phyloP scores from a whole-genome alignment of 495 filamentous ascomycete species.

The Penicillium cataractarum region DNA sequence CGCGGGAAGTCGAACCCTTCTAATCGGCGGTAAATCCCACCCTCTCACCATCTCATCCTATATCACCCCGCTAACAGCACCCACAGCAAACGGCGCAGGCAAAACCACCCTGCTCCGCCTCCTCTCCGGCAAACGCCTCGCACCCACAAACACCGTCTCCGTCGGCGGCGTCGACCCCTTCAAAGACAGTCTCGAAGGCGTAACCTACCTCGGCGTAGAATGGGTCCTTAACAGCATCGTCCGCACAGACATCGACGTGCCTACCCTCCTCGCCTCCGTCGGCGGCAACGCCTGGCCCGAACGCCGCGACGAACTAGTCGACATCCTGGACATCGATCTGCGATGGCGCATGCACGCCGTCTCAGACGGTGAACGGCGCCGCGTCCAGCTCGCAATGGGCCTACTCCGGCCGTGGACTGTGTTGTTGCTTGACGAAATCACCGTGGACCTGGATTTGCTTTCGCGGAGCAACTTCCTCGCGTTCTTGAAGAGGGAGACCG shows the following conservation, averaged over 20 bases:
- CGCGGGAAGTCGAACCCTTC: slow-evolving; percentile 78
- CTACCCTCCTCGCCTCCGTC: slow-evolving; percentile 79
- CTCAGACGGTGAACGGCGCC: slow-evolving; percentile 83
- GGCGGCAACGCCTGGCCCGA: slow-evolving; percentile 82
- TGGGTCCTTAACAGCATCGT: slow-evolving; percentile 99
- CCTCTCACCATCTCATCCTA: too few relatives aligned
- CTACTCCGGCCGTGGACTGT: slow-evolving; percentile 91
- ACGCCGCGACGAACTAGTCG: slow-evolving; percentile 82
- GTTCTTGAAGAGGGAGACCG: slow-evolving; percentile 87
- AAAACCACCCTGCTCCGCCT: slow-evolving; percentile 94
- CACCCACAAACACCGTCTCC: slow-evolving; percentile 69
- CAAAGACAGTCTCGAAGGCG: slow-evolving; percentile 81
- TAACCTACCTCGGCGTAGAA: slow-evolving; percentile 95
- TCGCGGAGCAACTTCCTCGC: slow-evolving; percentile 80
- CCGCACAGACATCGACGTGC: slow-evolving; percentile 89
- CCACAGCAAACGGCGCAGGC: slow-evolving; percentile 86
- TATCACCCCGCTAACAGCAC: too few relatives aligned
- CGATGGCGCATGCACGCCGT: slow-evolving; percentile 95
- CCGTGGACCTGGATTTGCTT: slow-evolving; percentile 91
- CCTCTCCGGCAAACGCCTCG: slow-evolving; percentile 89
- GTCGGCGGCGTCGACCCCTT: slow-evolving; percentile 90
- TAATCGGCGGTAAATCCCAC: slow-evolving; percentile 84
- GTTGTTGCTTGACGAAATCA: slow-evolving; percentile 93
- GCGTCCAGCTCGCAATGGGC: slow-evolving; percentile 96
- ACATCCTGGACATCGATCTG: slow-evolving; percentile 89